A percentile compares a stretch with the other conserved stretches of the same genome.
These are phyloP conservation scores for Candida railenensis DNA, from an alignment of 805 yeast species.

Conservation along the genomic window DNA sequence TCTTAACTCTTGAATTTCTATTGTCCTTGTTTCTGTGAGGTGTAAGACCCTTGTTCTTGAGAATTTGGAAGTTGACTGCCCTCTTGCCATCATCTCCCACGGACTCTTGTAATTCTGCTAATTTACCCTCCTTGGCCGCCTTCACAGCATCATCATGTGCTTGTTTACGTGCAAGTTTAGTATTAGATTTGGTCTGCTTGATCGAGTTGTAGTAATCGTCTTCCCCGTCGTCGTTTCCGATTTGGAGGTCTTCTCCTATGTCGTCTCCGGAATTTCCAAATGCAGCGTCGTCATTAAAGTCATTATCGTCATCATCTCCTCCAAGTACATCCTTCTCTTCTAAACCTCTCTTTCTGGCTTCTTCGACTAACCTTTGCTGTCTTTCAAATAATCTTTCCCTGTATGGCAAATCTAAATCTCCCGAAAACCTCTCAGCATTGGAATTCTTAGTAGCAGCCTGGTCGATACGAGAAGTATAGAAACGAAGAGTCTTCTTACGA, in stretches of 20 bases:
- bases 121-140: conserved; percentile 83
- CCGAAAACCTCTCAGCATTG: conserved; percentile 45
- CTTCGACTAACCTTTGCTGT: conserved; percentile 81
- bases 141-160: conserved; percentile 70
- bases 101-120: conserved; percentile 67
- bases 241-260: conserved; percentile 43
- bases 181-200: conserved; percentile 44
- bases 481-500: conserved; percentile 79
- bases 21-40: conserved; percentile 90
- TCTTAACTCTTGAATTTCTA: conserved; percentile 95
- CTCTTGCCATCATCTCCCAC: conserved; percentile 84
- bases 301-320: conserved; percentile 46
- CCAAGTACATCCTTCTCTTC: conserved; percentile 48
- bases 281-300: conserved; percentile 39
- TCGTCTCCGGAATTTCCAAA: conserved; percentile 24
- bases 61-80: conserved; percentile 90
- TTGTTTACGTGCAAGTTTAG: conserved; percentile 52
- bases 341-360: conserved; percentile 81
- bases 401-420: conserved; percentile 91
- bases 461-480: conserved; percentile 96
- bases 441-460: conserved; percentile 65
- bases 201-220: conserved; percentile 60
- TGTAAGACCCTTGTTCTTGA: conserved; percentile 95
- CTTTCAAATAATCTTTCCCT: conserved; percentile 87
- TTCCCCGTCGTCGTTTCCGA: conserved; percentile 46